These are phyloP conservation scores for Metschnikowia amazonensis DNA, from an alignment of 805 yeast genomes.

Conservation along the genomic window DNA sequence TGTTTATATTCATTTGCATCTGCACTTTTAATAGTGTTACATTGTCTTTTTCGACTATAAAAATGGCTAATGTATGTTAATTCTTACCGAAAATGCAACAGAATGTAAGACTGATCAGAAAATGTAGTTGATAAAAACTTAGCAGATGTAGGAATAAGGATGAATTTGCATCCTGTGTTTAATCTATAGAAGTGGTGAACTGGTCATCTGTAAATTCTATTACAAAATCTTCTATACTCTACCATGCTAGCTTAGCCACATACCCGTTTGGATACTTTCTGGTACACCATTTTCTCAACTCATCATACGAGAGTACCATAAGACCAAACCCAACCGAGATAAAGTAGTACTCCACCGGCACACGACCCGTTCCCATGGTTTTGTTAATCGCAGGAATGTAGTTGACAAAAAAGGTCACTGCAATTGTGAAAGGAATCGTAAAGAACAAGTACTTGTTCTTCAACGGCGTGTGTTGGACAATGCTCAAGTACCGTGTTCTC, in stretches of 20 bases:
- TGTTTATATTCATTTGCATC: no score
- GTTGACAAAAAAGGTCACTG: conserved; percentile 40
- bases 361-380: conserved; percentile 32
- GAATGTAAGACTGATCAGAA: no score
- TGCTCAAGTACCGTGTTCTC: conserved; percentile 40
- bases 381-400: conserved; percentile 39
- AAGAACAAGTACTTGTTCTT: conserved; percentile 31
- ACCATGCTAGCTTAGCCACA: conserved; percentile 44
- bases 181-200: no score
- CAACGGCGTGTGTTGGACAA: conserved; percentile 41
- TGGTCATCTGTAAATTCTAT: no score
- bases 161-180: no score
- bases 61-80: no score
- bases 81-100: no score
- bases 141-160: no score
- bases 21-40: no score
- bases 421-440: conserved; percentile 34
- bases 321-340: conserved; percentile 45
- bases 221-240: not conserved
- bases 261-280: conserved; percentile 37
- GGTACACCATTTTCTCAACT: conserved; percentile 34
- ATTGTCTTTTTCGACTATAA: no score
- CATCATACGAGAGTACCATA: conserved; percentile 40
- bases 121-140: no score
- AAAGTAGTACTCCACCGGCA: conserved; percentile 46